phyloP scores from a whole-genome alignment of 345 rosid genomes.

The Bruguiera gymnorhiza region DNA sequence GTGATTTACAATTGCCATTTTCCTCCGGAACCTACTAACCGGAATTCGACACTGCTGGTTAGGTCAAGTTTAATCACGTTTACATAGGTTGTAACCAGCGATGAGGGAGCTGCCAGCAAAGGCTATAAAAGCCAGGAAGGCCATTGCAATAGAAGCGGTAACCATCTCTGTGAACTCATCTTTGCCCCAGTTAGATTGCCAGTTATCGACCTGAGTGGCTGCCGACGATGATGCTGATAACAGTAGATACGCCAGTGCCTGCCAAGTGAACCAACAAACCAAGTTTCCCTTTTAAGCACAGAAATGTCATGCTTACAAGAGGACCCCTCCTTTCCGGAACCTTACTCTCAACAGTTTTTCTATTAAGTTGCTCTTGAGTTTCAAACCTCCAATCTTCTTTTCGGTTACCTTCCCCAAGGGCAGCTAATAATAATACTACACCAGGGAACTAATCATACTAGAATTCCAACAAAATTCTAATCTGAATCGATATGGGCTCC shows the following conservation, averaged over 20 bases:
- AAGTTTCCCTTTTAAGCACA: background rate
- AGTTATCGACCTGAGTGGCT: constrained; percentile 86
- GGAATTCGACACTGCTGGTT: background rate
- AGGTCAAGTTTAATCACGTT: constrained; percentile 33
- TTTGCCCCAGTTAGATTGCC: constrained; percentile 98
- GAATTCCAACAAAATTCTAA: too few species aligned
- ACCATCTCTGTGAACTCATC: constrained; percentile 95
- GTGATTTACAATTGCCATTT: background rate
- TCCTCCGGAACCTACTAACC: background rate
- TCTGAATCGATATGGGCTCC: too few species aligned
- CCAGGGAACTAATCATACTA: too few species aligned
- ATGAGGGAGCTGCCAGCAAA: constrained; percentile 72
- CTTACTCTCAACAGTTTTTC: too few species aligned
- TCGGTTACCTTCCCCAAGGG: too few species aligned
- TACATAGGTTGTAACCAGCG: constrained; percentile 64
- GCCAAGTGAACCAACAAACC: constrained; percentile 25
- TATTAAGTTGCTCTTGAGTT: too few species aligned
- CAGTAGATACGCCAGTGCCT: constrained; percentile 84
- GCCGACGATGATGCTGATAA: constrained; percentile 89
- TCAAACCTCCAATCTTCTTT: too few species aligned
- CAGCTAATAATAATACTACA: too few species aligned
- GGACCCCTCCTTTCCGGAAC: too few species aligned
- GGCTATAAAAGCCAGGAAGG: constrained; percentile 74
- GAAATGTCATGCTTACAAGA: too few species aligned
- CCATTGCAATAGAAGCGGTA: constrained; percentile 71